phyloP scores from a whole-genome alignment of 768 basidiomycete species.

The Lyophyllum semitale region DNA sequence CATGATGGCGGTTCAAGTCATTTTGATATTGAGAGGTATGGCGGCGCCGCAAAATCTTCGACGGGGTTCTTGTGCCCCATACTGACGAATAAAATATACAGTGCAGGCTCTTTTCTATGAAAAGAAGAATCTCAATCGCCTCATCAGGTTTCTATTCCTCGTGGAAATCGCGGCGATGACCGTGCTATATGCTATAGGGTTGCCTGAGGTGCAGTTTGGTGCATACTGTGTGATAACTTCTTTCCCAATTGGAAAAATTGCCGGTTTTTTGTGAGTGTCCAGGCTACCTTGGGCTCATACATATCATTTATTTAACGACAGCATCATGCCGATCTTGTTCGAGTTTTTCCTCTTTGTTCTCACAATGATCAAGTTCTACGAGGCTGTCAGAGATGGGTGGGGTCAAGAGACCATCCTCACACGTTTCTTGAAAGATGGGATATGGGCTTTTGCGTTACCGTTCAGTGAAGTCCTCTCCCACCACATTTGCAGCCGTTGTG shows the following conservation, averaged over 20 bases:
- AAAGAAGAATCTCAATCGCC: constrained; percentile 9
- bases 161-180: constrained; percentile 17
- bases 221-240: constrained; percentile 19
- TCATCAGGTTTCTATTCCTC: constrained; percentile 14
- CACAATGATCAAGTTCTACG: constrained; percentile 26
- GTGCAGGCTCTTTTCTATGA: constrained; percentile 23
- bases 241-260: constrained; percentile 14
- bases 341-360: constrained; percentile 24
- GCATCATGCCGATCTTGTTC: constrained; percentile 18
- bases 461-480: constrained; percentile 16
- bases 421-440: constrained; percentile 25
- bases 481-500: no score
- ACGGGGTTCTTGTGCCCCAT: no score
- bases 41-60: no score
- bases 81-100: constrained; percentile 2
- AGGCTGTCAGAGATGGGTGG: constrained; percentile 24
- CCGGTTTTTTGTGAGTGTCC: constrained; percentile 20
- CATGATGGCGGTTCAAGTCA: constrained; percentile 20
- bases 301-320: background rate
- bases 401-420: constrained; percentile 21
- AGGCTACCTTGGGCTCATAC: background rate
- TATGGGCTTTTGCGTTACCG: constrained; percentile 26
- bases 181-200: constrained; percentile 8
- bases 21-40: constrained; percentile 24
- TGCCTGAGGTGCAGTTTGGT: constrained; percentile 16